Evolutionary conservation across 1,284 basidiomycete genomes (phyloP), one percentile per base, ranked within the genome.

Genomic region (Pisolithus thermaeus): DNA sequence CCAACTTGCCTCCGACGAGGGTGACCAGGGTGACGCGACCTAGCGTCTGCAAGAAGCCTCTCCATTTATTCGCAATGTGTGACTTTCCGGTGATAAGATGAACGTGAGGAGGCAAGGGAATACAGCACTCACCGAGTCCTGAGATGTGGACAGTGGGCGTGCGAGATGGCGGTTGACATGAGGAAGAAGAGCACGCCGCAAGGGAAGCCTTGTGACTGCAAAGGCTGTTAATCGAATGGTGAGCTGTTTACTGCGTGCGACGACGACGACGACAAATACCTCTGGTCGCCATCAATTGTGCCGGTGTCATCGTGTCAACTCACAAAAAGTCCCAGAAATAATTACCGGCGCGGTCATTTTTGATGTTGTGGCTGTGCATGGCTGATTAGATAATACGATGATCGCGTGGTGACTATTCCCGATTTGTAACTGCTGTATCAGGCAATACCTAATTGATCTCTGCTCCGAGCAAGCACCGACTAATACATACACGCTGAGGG

Each of bases 1-100:
- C 35, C 5, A 7, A 42, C 54, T 42, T 43, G 45, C 78, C 75
- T 32, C 75, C 75, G 43, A 90, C 57, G 49, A 89, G 56, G 9
- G 84, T 77, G 55, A 89, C 68, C 52, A 92, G 77, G 1, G 90
- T 87, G 39, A 83, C 73, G 36, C 87, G 77, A 8, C 89, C 90
- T 47, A 90, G 70, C 47, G 75, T 72, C 65, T 84, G 83, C 18
- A 87, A 72, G 59, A 86, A 85, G 8, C 70, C 70, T 49, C 76
- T 72, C 82, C 82, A 87, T 70, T 70, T 74, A 9, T 78, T 78
- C 39, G 63, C 58, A 32, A 62, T 64, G 41, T 25, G 49, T 4
- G 59, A 59, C 18, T 55, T 47, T 62, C 52, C 12, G 57, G 49
- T 4, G 32, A 53, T 48, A 51, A 35, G 37, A 20, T 50, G 39